These are phyloP conservation scores for Thyridium curvatum DNA, from an alignment of 2,329 filamentous ascomycete genomes.

Conservation along the genomic window DNA sequence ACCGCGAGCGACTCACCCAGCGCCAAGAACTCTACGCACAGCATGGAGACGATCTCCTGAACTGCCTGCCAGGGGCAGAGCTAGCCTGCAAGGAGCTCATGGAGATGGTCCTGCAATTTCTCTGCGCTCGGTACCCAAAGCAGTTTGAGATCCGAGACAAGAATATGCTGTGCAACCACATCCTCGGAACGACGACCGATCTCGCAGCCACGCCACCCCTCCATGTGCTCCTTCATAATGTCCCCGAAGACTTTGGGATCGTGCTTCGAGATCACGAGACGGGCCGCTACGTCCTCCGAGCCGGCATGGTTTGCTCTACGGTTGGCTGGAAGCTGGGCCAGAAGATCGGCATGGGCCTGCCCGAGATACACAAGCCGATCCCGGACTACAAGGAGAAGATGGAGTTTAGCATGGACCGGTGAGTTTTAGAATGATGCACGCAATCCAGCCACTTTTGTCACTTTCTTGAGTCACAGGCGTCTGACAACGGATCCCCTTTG, in stretches of 20 bases:
- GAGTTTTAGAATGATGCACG: conserved; percentile 22
- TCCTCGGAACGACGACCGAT: conserved; percentile 57
- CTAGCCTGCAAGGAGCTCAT: conserved; percentile 79
- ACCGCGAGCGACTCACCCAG: conserved; percentile 60
- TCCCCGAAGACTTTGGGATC: conserved; percentile 80
- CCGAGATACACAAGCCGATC: conserved; percentile 66
- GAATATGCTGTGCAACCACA: conserved; percentile 58
- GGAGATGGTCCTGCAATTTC: conserved; percentile 78
- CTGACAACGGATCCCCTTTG: conserved; percentile 41
- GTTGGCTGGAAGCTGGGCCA: conserved; percentile 72
- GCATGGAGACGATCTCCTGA: conserved; percentile 59
- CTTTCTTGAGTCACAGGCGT: too few relatives aligned
- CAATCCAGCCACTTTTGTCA: too few relatives aligned
- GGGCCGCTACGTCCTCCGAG: conserved; percentile 68
- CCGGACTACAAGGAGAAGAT: conserved; percentile 86
- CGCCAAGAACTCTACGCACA: conserved; percentile 58
- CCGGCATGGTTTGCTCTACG: conserved; percentile 71
- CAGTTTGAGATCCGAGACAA: conserved; percentile 55
- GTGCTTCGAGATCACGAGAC: conserved; percentile 66
- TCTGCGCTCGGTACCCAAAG: conserved; percentile 71
- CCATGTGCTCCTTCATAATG: conserved; percentile 64
- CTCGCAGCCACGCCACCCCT: conserved; percentile 51
- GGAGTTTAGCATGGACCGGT: conserved; percentile 81
- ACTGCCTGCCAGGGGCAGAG: conserved; percentile 66
- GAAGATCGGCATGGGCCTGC: conserved; percentile 66